Percentiles rank a stretch among this genome's conserved stretches.
phyloP scores from a whole-genome alignment of 225 moss, liverwort and hornwort genomes.

The Marchantia polymorpha region DNA sequence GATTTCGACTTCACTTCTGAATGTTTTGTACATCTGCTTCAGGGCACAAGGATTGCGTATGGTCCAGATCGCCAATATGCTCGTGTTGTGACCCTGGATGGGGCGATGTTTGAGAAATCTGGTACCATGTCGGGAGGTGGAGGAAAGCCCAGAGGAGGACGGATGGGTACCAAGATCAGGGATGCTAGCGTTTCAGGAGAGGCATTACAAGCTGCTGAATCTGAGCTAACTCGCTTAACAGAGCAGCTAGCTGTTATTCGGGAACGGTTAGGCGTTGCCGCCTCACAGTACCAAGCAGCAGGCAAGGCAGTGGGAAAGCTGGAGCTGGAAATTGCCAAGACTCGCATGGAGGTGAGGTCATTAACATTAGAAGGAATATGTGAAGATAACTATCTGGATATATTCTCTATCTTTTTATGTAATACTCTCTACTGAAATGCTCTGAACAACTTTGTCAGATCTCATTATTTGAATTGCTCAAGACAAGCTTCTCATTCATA shows the following conservation, averaged over 20 bases:
- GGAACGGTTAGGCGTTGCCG: constrained; percentile 57
- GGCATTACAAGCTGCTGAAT: constrained; percentile 60
- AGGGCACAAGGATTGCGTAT: constrained; percentile 98
- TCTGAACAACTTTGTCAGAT: too few species aligned
- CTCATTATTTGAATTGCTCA: too few species aligned
- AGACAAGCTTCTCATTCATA: too few species aligned
- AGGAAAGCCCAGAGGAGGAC: constrained; percentile 92
- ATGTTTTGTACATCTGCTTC: constrained; percentile 4
- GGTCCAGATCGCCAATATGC: constrained; percentile 79
- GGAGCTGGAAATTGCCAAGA: constrained; percentile 77
- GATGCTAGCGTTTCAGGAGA: constrained; percentile 69
- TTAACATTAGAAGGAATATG: neutral
- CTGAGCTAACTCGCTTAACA: constrained; percentile 60
- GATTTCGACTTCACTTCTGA: neutral
- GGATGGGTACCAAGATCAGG: constrained; percentile 86
- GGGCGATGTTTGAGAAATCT: constrained; percentile 89
- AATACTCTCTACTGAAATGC: too few species aligned
- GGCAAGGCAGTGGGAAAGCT: constrained; percentile 63
- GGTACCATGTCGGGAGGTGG: constrained; percentile 99
- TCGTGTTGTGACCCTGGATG: constrained; percentile 91
- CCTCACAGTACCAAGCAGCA: constrained; percentile 58
- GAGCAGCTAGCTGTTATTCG: constrained; percentile 56
- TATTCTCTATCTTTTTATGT: too few species aligned
- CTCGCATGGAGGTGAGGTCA: constrained; percentile 72
- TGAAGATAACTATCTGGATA: neutral